phyloP scores from a whole-genome alignment of 306 rosid genomes.

The Fragaria nilgerrensis region DNA sequence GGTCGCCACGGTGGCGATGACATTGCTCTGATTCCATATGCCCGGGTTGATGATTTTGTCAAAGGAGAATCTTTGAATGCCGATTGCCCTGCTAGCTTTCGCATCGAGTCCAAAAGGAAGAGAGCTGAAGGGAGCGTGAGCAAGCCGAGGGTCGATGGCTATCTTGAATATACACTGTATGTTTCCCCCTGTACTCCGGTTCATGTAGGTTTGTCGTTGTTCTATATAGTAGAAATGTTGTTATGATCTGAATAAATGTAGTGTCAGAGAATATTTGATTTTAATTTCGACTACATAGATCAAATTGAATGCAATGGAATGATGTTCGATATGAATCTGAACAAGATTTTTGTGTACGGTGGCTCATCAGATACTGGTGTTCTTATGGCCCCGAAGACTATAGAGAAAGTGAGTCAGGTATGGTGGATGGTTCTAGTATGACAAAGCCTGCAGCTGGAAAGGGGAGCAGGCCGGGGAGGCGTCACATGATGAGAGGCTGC shows the following conservation, averaged over 20 bases:
- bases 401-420: slow-evolving; percentile 46
- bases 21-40: slow-evolving; percentile 67
- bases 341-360: slow-evolving; percentile 1
- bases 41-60: slow-evolving; percentile 74
- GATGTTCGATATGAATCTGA: slow-evolving; percentile 9
- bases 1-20: slow-evolving; percentile 86
- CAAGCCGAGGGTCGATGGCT: slow-evolving; percentile 84
- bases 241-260: too few species aligned
- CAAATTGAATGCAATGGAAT: neutral
- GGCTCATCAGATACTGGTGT: slow-evolving; percentile 71
- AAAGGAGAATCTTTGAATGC: slow-evolving; percentile 74
- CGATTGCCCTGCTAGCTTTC: slow-evolving; percentile 69
- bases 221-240: neutral
- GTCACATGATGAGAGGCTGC: slow-evolving; percentile 89
- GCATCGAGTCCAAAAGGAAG: slow-evolving; percentile 69
- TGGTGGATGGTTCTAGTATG: slow-evolving; percentile 38
- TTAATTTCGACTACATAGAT: neutral
- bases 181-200: slow-evolving; percentile 19
- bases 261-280: too few species aligned
- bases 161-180: slow-evolving; percentile 73
- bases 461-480: slow-evolving; percentile 86
- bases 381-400: slow-evolving; percentile 89
- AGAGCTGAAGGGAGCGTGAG: slow-evolving; percentile 55
- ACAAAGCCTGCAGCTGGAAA: slow-evolving; percentile 70
- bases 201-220: neutral